Base-by-base conservation (phyloP, 2,329 filamentous ascomycete genomes). In the Sphaerulina populicola region DNA sequence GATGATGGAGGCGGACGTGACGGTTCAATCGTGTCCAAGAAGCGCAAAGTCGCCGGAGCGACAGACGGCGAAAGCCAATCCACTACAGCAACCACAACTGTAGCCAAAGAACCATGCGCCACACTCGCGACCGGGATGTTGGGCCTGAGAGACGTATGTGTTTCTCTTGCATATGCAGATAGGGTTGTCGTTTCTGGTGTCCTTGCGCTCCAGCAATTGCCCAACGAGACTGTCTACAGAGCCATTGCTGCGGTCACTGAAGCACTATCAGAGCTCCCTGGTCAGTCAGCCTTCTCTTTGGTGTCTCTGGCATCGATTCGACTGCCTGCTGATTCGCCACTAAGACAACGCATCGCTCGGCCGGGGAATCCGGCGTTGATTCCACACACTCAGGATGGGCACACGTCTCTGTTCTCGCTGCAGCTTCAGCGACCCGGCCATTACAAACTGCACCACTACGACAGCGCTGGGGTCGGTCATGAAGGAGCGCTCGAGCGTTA, bases 161-260 rank as follows among this genome's bases (percentile, higher is more conserved):
- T 6, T 14, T 37, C 35, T 6, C 1, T 12, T 14, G 35, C 5
- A 37, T 2, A 14, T 12, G 11, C 35, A 12, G 6, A 37, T 5
- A 12, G 14, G 6, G 6, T 27, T 9, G 6, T 37, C 35, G 11
- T 10, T 37, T 12, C 35, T 6, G 35, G 35, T 12, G 35, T 37
- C 35, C 11, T 6, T 12, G 35, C 35, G 35, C 35, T 6, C 5
- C 11, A 12, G 11, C 35, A 37, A 14, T 14, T 37, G 35, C 35
- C 35, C 2, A 41, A 47, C 18, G 43, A 47, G 6, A 43, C 37
- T 8, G 29, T 51, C 6, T 31, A 27, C 7, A 35, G 44, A n/a
- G 49, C 49, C 12, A 9, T 47, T 4, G 44, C 44, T n/a, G 29
- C 49, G 4, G 44, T 52, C 15, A 43, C 44, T 10, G 49, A 52